Evolutionary conservation across 768 basidiomycete genomes (phyloP).

Genomic region (Ephemerocybe angulata): DNA sequence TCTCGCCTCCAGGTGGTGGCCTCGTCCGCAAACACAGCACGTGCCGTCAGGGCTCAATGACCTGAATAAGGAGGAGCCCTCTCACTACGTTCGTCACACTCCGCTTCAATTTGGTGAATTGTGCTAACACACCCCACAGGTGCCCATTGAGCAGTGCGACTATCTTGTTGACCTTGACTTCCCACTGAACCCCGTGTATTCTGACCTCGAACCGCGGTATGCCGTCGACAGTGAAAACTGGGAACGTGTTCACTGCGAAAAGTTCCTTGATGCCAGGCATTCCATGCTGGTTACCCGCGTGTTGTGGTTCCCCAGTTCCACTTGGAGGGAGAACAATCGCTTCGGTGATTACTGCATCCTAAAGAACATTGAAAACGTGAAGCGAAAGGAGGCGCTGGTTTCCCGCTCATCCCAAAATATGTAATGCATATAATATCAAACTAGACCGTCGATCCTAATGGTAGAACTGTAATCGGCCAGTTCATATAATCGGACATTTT

Average conservation of each 20-base stretch:
- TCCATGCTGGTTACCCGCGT: constrained; percentile 71
- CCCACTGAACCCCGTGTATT: constrained; percentile 57
- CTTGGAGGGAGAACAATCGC: constrained; percentile 65
- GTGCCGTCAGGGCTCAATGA: constrained; percentile 78
- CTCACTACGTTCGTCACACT: constrained; percentile 62
- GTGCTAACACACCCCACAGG: constrained; percentile 38
- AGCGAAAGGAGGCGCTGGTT: constrained; percentile 31
- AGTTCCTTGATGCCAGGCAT: constrained; percentile 79
- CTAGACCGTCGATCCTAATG: background rate
- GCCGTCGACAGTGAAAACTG: constrained; percentile 60
- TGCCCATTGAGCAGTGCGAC: constrained; percentile 70
- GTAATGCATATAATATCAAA: background rate
- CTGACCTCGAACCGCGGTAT: constrained; percentile 76
- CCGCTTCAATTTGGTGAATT: constrained; percentile 4
- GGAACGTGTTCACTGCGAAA: constrained; percentile 76
- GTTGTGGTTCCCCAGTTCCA: constrained; percentile 73
- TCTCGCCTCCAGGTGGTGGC: constrained; percentile 37
- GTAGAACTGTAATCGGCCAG: background rate
- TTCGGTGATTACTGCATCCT: constrained; percentile 93
- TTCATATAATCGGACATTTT: background rate
- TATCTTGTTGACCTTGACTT: constrained; percentile 91
- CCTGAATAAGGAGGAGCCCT: constrained; percentile 72
- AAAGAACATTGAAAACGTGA: constrained; percentile 49
- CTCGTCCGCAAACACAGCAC: constrained; percentile 57
- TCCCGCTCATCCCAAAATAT: constrained; percentile 7